A percentile compares a stretch with the other conserved stretches of the same genome.
Conservation (phyloP, 1,139 yeast genomes). For the Hyphopichia burtonii region DNA sequence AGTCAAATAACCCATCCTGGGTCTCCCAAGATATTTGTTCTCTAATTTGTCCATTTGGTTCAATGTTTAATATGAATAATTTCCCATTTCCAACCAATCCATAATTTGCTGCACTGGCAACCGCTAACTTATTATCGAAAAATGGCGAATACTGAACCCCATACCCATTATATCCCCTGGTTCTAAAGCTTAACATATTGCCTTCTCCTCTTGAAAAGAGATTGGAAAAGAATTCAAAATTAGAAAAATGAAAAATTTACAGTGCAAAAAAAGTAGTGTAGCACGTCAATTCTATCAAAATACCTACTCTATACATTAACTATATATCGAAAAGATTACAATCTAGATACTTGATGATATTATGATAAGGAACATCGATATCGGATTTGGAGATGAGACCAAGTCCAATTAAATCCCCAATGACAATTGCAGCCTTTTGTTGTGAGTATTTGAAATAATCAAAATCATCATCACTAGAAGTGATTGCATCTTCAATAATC, state of each 20-base stretch:
- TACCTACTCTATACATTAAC: neutral
- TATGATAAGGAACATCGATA: constrained; percentile 22
- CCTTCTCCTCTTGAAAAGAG: no score
- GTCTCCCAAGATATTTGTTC: constrained; percentile 73
- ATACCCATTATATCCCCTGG: constrained; percentile 84
- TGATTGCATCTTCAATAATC: constrained; percentile 32
- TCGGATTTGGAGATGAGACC: constrained; percentile 48
- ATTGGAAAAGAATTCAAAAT: no score
- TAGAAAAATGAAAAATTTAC: neutral
- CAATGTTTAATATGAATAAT: constrained; percentile 65
- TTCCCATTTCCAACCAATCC: constrained; percentile 95
- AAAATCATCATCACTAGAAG: constrained; percentile 64
- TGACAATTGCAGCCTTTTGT: constrained; percentile 69
- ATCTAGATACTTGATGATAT: constrained; percentile 42
- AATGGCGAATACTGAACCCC: constrained; percentile 89
- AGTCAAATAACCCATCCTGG: constrained; percentile 87
- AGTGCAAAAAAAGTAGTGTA: neutral
- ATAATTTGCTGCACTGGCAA: constrained; percentile 87
- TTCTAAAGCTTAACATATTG: constrained; percentile 69
- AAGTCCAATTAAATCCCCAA: constrained; percentile 72
- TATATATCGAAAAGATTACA: constrained; percentile 29
- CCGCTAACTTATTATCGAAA: constrained; percentile 85
- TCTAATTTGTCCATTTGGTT: constrained; percentile 58
- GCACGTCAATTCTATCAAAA: neutral
- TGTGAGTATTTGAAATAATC: constrained; percentile 74